Evolutionary conservation across 257 asterid species (phyloP).

Genomic region (Lithospermum erythrorhizon): DNA sequence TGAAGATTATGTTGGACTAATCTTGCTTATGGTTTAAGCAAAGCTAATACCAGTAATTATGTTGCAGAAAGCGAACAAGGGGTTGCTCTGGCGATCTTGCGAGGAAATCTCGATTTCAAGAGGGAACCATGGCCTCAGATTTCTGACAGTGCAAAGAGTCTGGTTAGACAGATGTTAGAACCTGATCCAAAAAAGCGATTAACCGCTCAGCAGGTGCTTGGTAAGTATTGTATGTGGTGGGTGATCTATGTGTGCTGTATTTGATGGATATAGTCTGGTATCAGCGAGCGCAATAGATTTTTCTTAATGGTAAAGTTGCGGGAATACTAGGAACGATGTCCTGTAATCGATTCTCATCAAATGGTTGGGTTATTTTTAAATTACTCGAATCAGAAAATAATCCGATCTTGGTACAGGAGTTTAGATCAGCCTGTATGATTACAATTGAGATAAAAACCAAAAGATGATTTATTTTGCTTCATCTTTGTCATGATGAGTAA

Average conservation of each 20-base stretch:
- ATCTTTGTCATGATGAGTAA: background rate
- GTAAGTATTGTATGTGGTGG: slow-evolving; percentile 30
- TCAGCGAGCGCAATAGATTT: background rate
- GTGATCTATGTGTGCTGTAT: background rate
- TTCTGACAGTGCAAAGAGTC: slow-evolving; percentile 74
- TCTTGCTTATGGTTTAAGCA: background rate
- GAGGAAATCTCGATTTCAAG: slow-evolving; percentile 76
- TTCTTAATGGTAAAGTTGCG: background rate
- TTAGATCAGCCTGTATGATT: background rate
- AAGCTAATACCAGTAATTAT: slow-evolving; percentile 8
- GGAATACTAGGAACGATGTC: too few species aligned
- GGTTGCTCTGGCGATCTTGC: slow-evolving; percentile 76
- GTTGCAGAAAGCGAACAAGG: slow-evolving; percentile 85
- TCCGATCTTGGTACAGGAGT: background rate
- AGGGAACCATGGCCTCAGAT: slow-evolving; percentile 97
- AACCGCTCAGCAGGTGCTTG: slow-evolving; percentile 91
- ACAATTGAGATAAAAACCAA: background rate
- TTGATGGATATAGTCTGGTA: background rate
- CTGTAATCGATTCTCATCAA: background rate
- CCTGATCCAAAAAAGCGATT: slow-evolving; percentile 71
- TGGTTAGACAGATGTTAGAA: slow-evolving; percentile 80
- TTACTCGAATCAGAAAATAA: background rate
- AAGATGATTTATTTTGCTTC: background rate
- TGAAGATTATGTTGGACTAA: background rate
- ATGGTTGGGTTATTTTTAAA: background rate